phyloP scores from a whole-genome alignment of 352 stramenopile genomes.

The Globisporangium paddicum region DNA sequence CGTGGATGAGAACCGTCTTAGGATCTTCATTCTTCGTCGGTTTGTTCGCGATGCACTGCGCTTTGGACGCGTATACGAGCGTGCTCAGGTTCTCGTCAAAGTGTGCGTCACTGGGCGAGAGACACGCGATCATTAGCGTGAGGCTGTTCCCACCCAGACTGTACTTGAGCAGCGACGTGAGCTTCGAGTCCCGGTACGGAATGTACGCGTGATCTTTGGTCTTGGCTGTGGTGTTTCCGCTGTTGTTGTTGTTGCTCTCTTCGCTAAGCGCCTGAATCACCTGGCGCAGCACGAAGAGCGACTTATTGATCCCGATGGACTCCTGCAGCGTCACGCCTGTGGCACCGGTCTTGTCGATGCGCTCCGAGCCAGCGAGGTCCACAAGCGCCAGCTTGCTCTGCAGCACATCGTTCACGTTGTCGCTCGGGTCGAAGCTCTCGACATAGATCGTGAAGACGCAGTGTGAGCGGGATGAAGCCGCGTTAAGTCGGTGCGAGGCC shows the following conservation, averaged over 20 bases:
- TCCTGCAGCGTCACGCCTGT: constrained; percentile 48
- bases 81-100: constrained; percentile 66
- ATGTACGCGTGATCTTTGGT: constrained; percentile 25
- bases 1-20: constrained; percentile 41
- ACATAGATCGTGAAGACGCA: constrained; percentile 57
- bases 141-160: constrained; percentile 54
- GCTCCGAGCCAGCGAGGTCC: constrained; percentile 59
- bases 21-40: constrained; percentile 48
- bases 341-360: constrained; percentile 51
- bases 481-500: constrained; percentile 53
- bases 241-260: constrained; percentile 11
- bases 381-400: constrained; percentile 55
- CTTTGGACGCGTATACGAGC: constrained; percentile 51
- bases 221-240: neutral
- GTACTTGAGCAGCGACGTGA: constrained; percentile 59
- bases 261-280: constrained; percentile 54
- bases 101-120: constrained; percentile 48
- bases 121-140: constrained; percentile 65
- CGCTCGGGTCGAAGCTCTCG: constrained; percentile 33
- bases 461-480: constrained; percentile 45
- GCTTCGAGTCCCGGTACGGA: constrained; percentile 61
- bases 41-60: constrained; percentile 49
- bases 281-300: constrained; percentile 52
- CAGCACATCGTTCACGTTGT: constrained; percentile 28
- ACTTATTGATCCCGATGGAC: constrained; percentile 64